Evolutionary conservation across 140 eudicot species (phyloP).

Genomic region (Flaveria floridana): DNA sequence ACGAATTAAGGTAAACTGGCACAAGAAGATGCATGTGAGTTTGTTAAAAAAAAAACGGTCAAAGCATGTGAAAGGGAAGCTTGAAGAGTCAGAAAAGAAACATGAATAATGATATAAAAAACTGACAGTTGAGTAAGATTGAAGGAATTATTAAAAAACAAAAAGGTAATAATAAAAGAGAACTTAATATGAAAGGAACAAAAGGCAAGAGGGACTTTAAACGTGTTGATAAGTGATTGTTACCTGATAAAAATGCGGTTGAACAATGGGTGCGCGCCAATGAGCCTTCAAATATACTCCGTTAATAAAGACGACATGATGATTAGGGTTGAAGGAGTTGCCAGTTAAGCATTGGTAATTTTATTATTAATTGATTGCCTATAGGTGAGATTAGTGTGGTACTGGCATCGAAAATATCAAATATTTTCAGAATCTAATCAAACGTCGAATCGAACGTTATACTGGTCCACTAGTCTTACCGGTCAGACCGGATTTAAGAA

Average conservation of each 20-base stretch:
- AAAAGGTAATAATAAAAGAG: constrained; percentile 6
- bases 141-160: constrained; percentile 34
- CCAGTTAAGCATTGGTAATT: not conserved
- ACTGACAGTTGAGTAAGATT: constrained; percentile 42
- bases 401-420: too few species aligned
- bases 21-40: constrained; percentile 16
- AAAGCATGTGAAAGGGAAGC: constrained; percentile 37
- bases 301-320: not conserved
- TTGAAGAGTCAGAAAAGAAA: constrained; percentile 43
- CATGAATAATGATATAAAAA: constrained; percentile 37
- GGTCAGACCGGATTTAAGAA: too few species aligned
- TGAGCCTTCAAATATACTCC: not conserved
- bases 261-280: not conserved
- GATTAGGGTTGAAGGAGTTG: not conserved
- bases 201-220: not conserved
- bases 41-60: not conserved
- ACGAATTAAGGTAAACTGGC: not conserved
- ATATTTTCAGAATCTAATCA: too few species aligned
- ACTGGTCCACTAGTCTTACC: too few species aligned
- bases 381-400: too few species aligned
- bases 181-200: constrained; percentile 39
- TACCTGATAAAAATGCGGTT: not conserved
- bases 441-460: too few species aligned
- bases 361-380: not conserved
- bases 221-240: not conserved